Conservation (phyloP, 2,329 filamentous ascomycete genomes). For the Dactylonectria estremocensis region DNA sequence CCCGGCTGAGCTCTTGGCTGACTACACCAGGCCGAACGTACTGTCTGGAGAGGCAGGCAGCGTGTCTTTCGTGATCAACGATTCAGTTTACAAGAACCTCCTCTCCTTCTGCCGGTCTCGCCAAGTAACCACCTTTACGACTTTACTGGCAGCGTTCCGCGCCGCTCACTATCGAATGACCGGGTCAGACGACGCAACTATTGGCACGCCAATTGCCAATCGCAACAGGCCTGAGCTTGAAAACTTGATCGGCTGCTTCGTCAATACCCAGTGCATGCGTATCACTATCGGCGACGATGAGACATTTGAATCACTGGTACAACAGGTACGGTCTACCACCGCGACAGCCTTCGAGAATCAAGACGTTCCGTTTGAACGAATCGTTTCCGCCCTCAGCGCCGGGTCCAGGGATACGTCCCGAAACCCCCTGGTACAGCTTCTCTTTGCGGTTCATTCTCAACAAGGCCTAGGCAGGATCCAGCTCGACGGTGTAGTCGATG, state of each 20-base stretch:
- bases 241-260: constrained; percentile 46
- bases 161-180: constrained; percentile 45
- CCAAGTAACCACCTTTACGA: constrained; percentile 17
- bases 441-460: constrained; percentile 41
- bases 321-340: constrained; percentile 33
- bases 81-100: neutral
- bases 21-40: constrained; percentile 15
- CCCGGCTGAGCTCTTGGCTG: constrained; percentile 25
- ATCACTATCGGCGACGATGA: constrained; percentile 26
- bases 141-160: constrained; percentile 41
- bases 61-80: neutral
- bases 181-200: constrained; percentile 37
- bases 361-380: constrained; percentile 41
- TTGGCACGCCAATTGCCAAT: constrained; percentile 42
- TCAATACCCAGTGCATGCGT: constrained; percentile 42
- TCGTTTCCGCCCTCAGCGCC: constrained; percentile 31
- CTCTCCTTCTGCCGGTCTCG: constrained; percentile 15
- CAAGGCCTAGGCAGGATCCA: constrained; percentile 35
- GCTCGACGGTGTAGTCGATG: constrained; percentile 34
- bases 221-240: constrained; percentile 33
- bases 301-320: constrained; percentile 34
- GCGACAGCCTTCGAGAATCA: constrained; percentile 38
- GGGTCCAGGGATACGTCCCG: constrained; percentile 32
- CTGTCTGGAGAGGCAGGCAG: constrained; percentile 29
- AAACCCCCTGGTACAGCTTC: constrained; percentile 33